Evolutionary conservation across 805 yeast species (phyloP), one percentile per base, ranked within the genome.

Genomic region (Lachancea thermotolerans): DNA sequence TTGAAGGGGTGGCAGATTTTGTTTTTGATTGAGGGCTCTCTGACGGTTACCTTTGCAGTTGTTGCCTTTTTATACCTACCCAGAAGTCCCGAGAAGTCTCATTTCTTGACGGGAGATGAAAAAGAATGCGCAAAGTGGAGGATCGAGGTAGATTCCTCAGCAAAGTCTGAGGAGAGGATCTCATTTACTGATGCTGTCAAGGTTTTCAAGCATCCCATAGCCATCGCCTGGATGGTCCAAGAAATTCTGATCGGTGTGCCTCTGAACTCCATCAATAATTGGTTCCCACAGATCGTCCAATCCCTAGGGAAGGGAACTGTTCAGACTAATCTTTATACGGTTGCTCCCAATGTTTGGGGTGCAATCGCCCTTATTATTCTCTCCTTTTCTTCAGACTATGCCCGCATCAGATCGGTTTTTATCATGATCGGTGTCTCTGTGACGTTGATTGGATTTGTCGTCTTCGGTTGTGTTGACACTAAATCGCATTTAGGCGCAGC

Each of bases 181-280:
- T 62, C 68, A 10, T 49, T 73, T 41, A 59, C 47, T 44, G 76
- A 72, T 48, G 73, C 76, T 10, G 48, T 71, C 27, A 62, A 64
- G 45, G 74, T 73, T 9, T 72, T 73, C 50, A 60, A 59, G 36
- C 74, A 71, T 49, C 78, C 78, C 5, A 66, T 72, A 8, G 63
- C 70, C 10, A 50, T 69, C 42, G 67, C 66, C 10, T 73, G 77
- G 77, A 57, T 73, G 62, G 55, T 71, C 21, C 61, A 63, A 32
- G 77, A 73, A 60, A 56, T 73, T 37, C 60, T 68, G 35, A 66
- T 73, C 38, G 78, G 77, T 44, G 78, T 73, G 18, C 78, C 78
- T 2, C 56, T 73, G 30, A 71, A 70, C 48, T 71, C 75, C n/a
- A 66, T 70, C 47, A 68, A 69, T 45, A 72, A 70, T 54, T 72